Evolutionary conservation across 2,329 filamentous ascomycete species (phyloP).

Genomic region (Botrytis aclada): DNA sequence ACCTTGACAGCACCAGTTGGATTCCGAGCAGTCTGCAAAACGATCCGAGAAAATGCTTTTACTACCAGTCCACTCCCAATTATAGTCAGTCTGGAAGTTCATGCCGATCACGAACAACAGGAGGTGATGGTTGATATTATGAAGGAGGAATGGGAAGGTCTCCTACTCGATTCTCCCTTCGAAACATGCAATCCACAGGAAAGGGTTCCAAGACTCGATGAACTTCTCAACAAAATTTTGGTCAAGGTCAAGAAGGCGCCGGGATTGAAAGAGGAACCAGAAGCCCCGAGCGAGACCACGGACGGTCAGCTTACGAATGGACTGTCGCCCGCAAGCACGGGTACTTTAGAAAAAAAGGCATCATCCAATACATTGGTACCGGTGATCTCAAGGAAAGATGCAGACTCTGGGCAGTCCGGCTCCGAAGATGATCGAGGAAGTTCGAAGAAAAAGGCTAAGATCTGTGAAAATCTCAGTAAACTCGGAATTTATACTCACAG

Average conservation of each 20-base stretch:
- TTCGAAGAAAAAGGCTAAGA: conserved; percentile 44
- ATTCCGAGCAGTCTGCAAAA: conserved; percentile 81
- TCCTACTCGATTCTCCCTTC: conserved; percentile 62
- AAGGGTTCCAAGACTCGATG: conserved; percentile 65
- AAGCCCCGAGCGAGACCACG: neutral
- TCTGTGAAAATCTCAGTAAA: conserved; percentile 68
- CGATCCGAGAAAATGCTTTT: conserved; percentile 78
- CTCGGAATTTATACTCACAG: conserved; percentile 85
- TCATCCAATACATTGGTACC: conserved; percentile 27
- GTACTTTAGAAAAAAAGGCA: conserved; percentile 6
- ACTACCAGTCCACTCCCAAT: conserved; percentile 72
- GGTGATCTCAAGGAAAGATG: conserved; percentile 23
- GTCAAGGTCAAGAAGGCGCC: conserved; percentile 69
- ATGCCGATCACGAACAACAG: conserved; percentile 79
- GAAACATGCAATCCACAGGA: conserved; percentile 46
- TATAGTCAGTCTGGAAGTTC: conserved; percentile 90
- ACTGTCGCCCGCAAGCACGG: conserved; percentile 8
- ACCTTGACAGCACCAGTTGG: conserved; percentile 82
- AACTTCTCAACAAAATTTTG: conserved; percentile 75
- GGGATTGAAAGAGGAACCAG: neutral
- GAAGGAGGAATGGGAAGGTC: conserved; percentile 76
- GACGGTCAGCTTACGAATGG: neutral
- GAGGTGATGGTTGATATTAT: conserved; percentile 92
- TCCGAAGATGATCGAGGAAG: conserved; percentile 36
- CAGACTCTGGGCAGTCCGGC: conserved; percentile 32